Conservation (phyloP, 495 filamentous ascomycete genomes). For the Parathielavia appendiculata region DNA sequence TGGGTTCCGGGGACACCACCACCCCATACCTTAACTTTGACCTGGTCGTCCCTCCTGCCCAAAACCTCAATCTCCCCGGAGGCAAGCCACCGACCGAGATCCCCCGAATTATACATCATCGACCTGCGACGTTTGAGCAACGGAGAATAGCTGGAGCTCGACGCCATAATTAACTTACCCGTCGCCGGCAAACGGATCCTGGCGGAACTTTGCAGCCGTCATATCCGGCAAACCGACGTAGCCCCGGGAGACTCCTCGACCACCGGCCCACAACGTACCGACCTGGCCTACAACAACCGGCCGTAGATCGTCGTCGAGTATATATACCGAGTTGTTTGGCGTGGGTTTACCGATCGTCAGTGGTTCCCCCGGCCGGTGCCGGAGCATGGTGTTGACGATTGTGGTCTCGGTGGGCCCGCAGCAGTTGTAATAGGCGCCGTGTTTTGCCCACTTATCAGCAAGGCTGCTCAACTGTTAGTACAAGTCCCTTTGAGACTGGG, state of each 20-base stretch:
- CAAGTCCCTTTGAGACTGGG: too few relatives aligned
- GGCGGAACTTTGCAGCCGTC: constrained; percentile 30
- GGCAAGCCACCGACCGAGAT: constrained; percentile 33
- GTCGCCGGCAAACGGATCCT: constrained; percentile 32
- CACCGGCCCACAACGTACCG: constrained; percentile 39
- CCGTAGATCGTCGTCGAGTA: constrained; percentile 35
- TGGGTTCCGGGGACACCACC: too few relatives aligned
- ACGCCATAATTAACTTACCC: constrained; percentile 24
- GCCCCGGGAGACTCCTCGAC: constrained; percentile 33
- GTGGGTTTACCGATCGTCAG: constrained; percentile 36
- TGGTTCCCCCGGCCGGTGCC: constrained; percentile 27
- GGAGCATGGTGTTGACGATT: constrained; percentile 36
- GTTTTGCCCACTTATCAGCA: constrained; percentile 31
- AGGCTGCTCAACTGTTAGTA: background rate
- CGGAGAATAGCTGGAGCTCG: background rate
- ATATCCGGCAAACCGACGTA: constrained; percentile 36
- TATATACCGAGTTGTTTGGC: constrained; percentile 37
- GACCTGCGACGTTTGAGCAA: constrained; percentile 13
- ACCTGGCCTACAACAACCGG: constrained; percentile 31
- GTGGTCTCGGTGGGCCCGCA: constrained; percentile 40
- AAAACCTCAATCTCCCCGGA: constrained; percentile 31
- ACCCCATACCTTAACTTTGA: constrained; percentile 39
- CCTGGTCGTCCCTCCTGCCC: constrained; percentile 38
- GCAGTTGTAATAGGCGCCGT: constrained; percentile 33
- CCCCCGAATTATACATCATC: constrained; percentile 37